Evolutionary conservation across 805 yeast species (phyloP).

Genomic region (Blastobotrys attinorum): DNA sequence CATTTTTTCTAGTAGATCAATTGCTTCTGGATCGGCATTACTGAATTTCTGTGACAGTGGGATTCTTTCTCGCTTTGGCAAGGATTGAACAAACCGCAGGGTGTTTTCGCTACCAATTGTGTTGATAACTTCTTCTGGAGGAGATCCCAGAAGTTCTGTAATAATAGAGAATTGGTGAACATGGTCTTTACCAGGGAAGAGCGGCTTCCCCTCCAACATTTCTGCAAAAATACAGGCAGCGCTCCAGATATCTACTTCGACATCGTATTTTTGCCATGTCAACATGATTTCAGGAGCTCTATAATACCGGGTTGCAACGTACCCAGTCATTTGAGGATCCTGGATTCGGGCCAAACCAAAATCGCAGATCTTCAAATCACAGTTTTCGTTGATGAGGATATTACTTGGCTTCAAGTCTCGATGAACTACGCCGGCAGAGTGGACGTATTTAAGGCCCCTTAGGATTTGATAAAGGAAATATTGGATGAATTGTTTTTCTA

Average conservation of each 20-base stretch:
- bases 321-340: constrained; percentile 99
- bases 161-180: constrained; percentile 97
- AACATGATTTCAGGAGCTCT: constrained; percentile 98
- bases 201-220: constrained; percentile 94
- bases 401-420: constrained; percentile 79
- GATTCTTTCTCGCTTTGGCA: constrained; percentile 89
- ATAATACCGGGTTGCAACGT: constrained; percentile 90
- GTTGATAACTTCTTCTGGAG: constrained; percentile 92
- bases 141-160: constrained; percentile 92
- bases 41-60: constrained; percentile 78
- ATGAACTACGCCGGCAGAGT: constrained; percentile 87
- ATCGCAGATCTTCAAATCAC: constrained; percentile 87
- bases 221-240: constrained; percentile 97
- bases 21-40: constrained; percentile 57
- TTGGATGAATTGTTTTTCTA: constrained; percentile 94
- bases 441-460: constrained; percentile 83
- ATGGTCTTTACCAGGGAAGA: constrained; percentile 97
- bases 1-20: constrained; percentile 83
- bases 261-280: constrained; percentile 96
- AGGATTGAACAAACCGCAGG: constrained; percentile 82
- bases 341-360: constrained; percentile 95
- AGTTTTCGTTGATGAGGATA: constrained; percentile 78
- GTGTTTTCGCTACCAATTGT: constrained; percentile 96
- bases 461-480: constrained; percentile 90
- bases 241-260: constrained; percentile 96